phyloP scores from a whole-genome alignment of 1,139 yeast genomes.

The Taiozyma sp. region DNA sequence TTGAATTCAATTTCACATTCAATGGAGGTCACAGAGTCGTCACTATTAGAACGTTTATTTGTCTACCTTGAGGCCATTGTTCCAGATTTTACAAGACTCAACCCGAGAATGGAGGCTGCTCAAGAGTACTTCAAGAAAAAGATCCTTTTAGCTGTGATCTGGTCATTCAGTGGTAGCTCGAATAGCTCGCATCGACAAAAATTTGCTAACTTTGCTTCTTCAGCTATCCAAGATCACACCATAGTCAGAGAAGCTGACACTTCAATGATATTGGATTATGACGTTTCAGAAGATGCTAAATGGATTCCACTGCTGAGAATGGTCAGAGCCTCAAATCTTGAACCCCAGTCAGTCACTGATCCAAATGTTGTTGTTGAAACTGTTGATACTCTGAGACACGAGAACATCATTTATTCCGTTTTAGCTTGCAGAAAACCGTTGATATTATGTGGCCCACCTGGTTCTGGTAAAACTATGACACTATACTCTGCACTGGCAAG shows the following conservation, averaged over 20 bases:
- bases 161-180: constrained; percentile 48
- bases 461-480: constrained; percentile 96
- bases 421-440: constrained; percentile 56
- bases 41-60: constrained; percentile 37
- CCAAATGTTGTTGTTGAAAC: constrained; percentile 76
- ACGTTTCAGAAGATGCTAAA: constrained; percentile 53
- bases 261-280: constrained; percentile 38
- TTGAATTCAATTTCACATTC: constrained; percentile 38
- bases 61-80: constrained; percentile 18
- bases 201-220: constrained; percentile 30
- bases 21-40: constrained; percentile 41
- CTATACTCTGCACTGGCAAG: constrained; percentile 62
- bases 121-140: constrained; percentile 24
- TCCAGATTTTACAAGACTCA: not conserved
- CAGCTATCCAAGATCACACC: constrained; percentile 29
- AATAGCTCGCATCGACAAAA: constrained; percentile 13
- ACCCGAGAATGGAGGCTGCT: not conserved
- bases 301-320: constrained; percentile 43
- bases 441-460: constrained; percentile 93
- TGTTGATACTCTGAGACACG: constrained; percentile 68
- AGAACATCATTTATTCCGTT: constrained; percentile 50
- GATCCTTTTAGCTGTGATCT: constrained; percentile 41
- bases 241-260: constrained; percentile 13
- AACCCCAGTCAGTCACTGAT: constrained; percentile 55
- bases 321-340: constrained; percentile 48